Evolutionary conservation across 495 filamentous ascomycete species (phyloP).

Genomic region (Penicillium coffeae): DNA sequence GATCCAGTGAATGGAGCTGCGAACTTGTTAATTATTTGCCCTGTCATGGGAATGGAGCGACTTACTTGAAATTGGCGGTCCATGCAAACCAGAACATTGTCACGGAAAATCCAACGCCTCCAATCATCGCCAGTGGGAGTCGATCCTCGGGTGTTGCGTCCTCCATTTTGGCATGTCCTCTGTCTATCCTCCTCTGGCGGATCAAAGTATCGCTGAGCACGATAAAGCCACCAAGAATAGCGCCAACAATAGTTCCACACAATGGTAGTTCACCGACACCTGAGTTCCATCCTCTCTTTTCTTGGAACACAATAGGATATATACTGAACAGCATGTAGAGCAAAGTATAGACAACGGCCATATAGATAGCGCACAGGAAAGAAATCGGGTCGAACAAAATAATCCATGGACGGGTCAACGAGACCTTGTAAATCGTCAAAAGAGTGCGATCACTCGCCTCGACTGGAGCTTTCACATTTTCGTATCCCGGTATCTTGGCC

Average conservation of each 20-base stretch:
- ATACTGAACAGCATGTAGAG: constrained; percentile 49
- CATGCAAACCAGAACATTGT: constrained; percentile 59
- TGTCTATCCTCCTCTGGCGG: constrained; percentile 30
- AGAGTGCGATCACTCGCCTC: constrained; percentile 39
- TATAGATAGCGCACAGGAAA: constrained; percentile 46
- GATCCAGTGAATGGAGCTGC: constrained; percentile 39
- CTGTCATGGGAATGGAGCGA: background rate
- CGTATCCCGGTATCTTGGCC: constrained; percentile 36
- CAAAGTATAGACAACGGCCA: constrained; percentile 50
- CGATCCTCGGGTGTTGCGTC: constrained; percentile 44
- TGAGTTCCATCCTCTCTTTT: constrained; percentile 50
- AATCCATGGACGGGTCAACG: constrained; percentile 45
- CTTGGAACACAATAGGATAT: constrained; percentile 20
- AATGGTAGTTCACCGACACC: constrained; percentile 52
- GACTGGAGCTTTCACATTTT: constrained; percentile 42
- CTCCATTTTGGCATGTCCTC: constrained; percentile 34
- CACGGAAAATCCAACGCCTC: constrained; percentile 49
- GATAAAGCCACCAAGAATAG: constrained; percentile 33
- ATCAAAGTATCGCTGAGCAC: constrained; percentile 15
- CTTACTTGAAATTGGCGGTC: constrained; percentile 48
- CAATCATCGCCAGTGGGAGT: constrained; percentile 52
- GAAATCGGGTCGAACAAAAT: constrained; percentile 44
- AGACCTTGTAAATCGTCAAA: constrained; percentile 45
- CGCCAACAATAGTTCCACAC: constrained; percentile 47
- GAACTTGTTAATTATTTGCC: constrained; percentile 2